Base-by-base conservation (phyloP, 2,329 filamentous ascomycete species). In the Geosmithia flava region DNA sequence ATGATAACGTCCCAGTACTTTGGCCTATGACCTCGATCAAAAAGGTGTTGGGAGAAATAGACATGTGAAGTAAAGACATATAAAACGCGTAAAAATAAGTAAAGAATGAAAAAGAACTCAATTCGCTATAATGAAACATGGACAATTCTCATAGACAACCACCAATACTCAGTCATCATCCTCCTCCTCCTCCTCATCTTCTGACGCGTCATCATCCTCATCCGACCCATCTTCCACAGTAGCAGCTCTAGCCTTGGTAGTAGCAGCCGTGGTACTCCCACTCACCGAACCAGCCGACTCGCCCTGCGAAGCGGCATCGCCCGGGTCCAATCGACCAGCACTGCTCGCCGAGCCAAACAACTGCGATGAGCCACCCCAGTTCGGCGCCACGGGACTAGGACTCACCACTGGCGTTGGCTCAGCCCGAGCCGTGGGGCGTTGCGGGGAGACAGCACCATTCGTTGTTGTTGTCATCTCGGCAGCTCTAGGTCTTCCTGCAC, bases 301-400 rank as follows among this genome's bases (percentile, higher is more conserved):
- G 3, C 45, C 33, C 19, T 46, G 49, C 19, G 51, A 48, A 13
- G 40, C 41, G 11, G 41, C 15, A 7, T 44, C 41, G 40, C 23
- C 20, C n/a, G 43, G 49, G 7, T 58, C 55, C 45, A 61, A 42
- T 23, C 58, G 56, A 40, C 57, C 48, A 11, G 33, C 33, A 17
- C 60, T 60, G 16, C 60, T 50, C 17, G 60, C 60, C 45, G 58
- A 62, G 16, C 60, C 60, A 49, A 75, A 75, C 0, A 76, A 59
- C 54, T 75, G 74, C 16, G 70, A 65, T 2, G 69, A 60, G 15
- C 71, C 70, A 44, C 71, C 71, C 74, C 75, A 78, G 49, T 68
- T 70, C 5, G 74, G 73, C 33, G 68, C 57, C 20, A 71, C 57
- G 16, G 72, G 71, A 20, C 68, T 72, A 2, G 73, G 72, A 4